phyloP scores from a whole-genome alignment of 345 rosid species.

The Diplotaxis tenuifolia region DNA sequence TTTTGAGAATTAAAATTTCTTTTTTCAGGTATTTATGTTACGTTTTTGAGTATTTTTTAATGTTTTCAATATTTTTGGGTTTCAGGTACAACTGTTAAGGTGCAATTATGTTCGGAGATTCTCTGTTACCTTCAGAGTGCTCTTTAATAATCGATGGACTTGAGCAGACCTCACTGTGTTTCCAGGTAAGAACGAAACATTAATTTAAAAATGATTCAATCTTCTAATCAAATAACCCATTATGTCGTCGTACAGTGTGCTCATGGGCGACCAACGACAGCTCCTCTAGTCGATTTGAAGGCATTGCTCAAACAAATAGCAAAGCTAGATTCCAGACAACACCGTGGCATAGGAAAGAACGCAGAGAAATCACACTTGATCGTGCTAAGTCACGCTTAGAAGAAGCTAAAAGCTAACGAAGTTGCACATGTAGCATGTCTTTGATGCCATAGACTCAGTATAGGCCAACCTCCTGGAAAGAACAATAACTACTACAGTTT shows the following conservation, averaged over 20 bases:
- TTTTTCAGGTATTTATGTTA: no score
- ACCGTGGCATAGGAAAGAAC: constrained; percentile 61
- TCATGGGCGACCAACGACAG: constrained; percentile 91
- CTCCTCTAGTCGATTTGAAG: constrained; percentile 62
- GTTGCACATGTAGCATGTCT: not conserved
- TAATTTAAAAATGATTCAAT: not conserved
- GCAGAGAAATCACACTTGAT: constrained; percentile 50
- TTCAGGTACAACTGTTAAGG: constrained; percentile 48
- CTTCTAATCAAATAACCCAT: not conserved
- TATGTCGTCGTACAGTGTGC: constrained; percentile 63
- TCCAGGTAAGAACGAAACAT: constrained; percentile 53
- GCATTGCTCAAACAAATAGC: constrained; percentile 64
- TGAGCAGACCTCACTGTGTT: constrained; percentile 75
- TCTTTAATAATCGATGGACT: constrained; percentile 81
- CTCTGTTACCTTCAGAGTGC: constrained; percentile 86
- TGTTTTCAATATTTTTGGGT: no score
- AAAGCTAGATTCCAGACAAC: constrained; percentile 42
- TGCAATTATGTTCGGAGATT: constrained; percentile 96
- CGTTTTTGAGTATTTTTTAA: no score
- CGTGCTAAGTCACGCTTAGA: constrained; percentile 7
- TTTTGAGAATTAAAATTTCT: no score
- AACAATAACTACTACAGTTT: not conserved
- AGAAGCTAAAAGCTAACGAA: constrained; percentile 12
- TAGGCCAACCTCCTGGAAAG: no score
- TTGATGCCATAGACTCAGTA: not conserved